Evolutionary conservation across 2,329 filamentous ascomycete genomes (phyloP).

Genomic region (Aureobasidium melanogenum): DNA sequence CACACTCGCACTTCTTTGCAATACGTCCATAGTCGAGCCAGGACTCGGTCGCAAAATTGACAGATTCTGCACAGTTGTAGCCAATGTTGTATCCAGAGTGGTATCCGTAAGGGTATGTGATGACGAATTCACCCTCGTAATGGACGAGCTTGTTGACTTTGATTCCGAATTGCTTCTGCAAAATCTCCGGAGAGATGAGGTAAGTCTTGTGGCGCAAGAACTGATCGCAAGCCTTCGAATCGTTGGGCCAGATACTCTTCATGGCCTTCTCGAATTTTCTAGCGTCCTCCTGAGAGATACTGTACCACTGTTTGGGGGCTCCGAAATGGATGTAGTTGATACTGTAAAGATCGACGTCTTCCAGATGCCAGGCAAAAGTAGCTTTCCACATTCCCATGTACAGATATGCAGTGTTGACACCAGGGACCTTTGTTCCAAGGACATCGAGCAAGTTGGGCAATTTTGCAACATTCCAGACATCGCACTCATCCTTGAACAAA

Average conservation of each 20-base stretch:
- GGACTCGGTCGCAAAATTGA: slow-evolving; percentile 92
- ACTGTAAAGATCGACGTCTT: slow-evolving; percentile 97
- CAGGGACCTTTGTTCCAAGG: slow-evolving; percentile 87
- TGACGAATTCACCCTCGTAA: slow-evolving; percentile 94
- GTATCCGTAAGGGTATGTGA: slow-evolving; percentile 97
- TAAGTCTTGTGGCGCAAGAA: slow-evolving; percentile 98
- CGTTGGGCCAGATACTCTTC: slow-evolving; percentile 87
- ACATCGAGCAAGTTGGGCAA: slow-evolving; percentile 89
- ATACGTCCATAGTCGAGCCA: slow-evolving; percentile 94
- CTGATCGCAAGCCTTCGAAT: slow-evolving; percentile 91
- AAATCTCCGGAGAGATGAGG: slow-evolving; percentile 80
- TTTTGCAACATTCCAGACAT: slow-evolving; percentile 89
- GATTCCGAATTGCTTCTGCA: slow-evolving; percentile 84
- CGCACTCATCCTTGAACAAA: slow-evolving; percentile 77
- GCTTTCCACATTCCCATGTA: slow-evolving; percentile 99
- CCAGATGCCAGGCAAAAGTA: slow-evolving; percentile 97
- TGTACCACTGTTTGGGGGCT: slow-evolving; percentile 98
- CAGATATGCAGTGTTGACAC: slow-evolving; percentile 95
- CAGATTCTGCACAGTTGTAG: slow-evolving; percentile 97
- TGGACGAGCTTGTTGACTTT: slow-evolving; percentile 94
- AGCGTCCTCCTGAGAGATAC: slow-evolving; percentile 91
- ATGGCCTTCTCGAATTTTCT: slow-evolving; percentile 89
- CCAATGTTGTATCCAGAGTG: slow-evolving; percentile 97
- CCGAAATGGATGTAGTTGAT: slow-evolving; percentile 99
- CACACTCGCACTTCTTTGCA: slow-evolving; percentile 94